Evolutionary conservation across 2,329 filamentous ascomycete species (phyloP).

Genomic region (Venturia oleaginea): DNA sequence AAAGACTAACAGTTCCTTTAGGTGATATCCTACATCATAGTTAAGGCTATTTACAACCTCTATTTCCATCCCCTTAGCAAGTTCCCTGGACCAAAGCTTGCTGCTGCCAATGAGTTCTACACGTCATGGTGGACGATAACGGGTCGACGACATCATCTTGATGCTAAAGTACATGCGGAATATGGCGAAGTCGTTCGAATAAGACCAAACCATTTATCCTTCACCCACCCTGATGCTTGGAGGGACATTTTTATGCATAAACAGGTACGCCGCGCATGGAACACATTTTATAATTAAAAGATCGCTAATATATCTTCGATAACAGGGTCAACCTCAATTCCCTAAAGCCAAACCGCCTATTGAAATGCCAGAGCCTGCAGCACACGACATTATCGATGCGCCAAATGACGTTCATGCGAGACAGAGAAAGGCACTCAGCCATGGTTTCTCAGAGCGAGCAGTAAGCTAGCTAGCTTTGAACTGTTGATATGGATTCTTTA

Average conservation of each 20-base stretch:
- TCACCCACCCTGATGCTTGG: conserved; percentile 31
- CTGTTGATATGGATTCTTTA: no score
- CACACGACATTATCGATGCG: not conserved
- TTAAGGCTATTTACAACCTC: conserved; percentile 12
- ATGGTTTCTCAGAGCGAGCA: conserved; percentile 13
- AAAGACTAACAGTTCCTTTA: no score
- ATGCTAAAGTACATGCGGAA: conserved; percentile 14
- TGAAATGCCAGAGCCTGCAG: not conserved
- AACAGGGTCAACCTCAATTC: not conserved
- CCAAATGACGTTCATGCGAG: conserved; percentile 11
- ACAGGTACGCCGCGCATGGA: no score
- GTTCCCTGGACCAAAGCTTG: conserved; percentile 14
- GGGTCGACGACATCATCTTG: not conserved
- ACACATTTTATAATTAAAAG: no score
- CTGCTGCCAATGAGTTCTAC: conserved; percentile 3
- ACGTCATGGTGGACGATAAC: not conserved
- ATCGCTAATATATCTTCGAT: no score
- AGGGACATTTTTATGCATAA: conserved; percentile 32
- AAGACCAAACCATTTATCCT: conserved; percentile 40
- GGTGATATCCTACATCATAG: not conserved
- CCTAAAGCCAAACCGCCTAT: not conserved
- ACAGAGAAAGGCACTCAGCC: conserved; percentile 6
- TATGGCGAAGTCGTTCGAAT: conserved; percentile 41
- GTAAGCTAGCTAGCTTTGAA: not conserved
- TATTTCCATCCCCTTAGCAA: conserved; percentile 14